phyloP scores from a whole-genome alignment of 2,329 filamentous ascomycete species.

The Leptodontidium sp. region DNA sequence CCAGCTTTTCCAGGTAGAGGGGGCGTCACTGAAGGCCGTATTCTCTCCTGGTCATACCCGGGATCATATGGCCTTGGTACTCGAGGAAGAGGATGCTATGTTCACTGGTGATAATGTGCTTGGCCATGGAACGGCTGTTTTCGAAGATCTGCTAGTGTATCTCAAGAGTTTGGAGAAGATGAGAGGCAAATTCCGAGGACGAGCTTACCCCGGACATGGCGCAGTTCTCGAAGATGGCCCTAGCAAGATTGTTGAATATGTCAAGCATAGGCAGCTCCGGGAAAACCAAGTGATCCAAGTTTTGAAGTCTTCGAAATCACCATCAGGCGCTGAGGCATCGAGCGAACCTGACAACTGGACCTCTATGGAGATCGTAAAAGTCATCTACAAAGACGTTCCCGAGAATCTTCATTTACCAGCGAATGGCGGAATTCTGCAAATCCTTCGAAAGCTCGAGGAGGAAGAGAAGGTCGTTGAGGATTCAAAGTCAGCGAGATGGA shows the following conservation, averaged over 20 bases:
- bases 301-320: slow-evolving; percentile 55
- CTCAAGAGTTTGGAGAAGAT: slow-evolving; percentile 74
- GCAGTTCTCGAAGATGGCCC: slow-evolving; percentile 77
- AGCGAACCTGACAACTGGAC: slow-evolving; percentile 61
- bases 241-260: slow-evolving; percentile 80
- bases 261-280: slow-evolving; percentile 79
- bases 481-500: slow-evolving; percentile 53
- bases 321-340: slow-evolving; percentile 37
- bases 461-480: slow-evolving; percentile 71
- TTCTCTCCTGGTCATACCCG: slow-evolving; percentile 78
- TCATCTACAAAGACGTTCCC: slow-evolving; percentile 84
- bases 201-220: slow-evolving; percentile 90
- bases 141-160: slow-evolving; percentile 78
- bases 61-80: slow-evolving; percentile 82
- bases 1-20: slow-evolving; percentile 62
- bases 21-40: slow-evolving; percentile 72
- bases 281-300: slow-evolving; percentile 80
- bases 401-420: slow-evolving; percentile 80
- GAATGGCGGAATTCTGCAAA: slow-evolving; percentile 77
- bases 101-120: slow-evolving; percentile 92
- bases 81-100: slow-evolving; percentile 81
- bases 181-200: slow-evolving; percentile 68
- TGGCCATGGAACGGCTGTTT: slow-evolving; percentile 86
- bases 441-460: slow-evolving; percentile 77
- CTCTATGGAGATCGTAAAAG: slow-evolving; percentile 83